phyloP scores from a whole-genome alignment of 2,329 filamentous ascomycete species.

The Neoarthrinium moseri region DNA sequence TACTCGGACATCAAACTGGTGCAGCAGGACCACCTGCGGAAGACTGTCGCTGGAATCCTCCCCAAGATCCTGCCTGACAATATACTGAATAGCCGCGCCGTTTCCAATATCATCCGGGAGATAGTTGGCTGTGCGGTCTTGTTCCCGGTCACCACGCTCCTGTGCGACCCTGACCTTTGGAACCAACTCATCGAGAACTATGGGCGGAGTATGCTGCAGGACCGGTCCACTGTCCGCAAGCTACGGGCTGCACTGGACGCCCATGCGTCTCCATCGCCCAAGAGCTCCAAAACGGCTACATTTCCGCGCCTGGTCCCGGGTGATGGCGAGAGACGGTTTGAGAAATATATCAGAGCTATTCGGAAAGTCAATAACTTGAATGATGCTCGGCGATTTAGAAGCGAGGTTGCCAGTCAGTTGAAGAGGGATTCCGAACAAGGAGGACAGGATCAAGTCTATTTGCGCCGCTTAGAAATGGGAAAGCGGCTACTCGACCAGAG shows the following conservation, averaged over 20 bases:
- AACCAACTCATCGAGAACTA: slow-evolving; percentile 93
- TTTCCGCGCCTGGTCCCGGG: slow-evolving; percentile 79
- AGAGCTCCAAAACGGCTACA: slow-evolving; percentile 58
- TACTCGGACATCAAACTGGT: slow-evolving; percentile 81
- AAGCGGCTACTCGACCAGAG: slow-evolving; percentile 88
- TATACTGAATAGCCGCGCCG: slow-evolving; percentile 76
- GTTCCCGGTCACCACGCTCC: slow-evolving; percentile 72
- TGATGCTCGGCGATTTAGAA: slow-evolving; percentile 88
- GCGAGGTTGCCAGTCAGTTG: slow-evolving; percentile 87
- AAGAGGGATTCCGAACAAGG: slow-evolving; percentile 79
- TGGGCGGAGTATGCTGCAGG: slow-evolving; percentile 83
- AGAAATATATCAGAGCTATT: slow-evolving; percentile 88
- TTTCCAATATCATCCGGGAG: slow-evolving; percentile 79
- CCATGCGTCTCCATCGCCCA: slow-evolving; percentile 81
- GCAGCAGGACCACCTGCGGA: slow-evolving; percentile 86
- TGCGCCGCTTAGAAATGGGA: slow-evolving; percentile 87
- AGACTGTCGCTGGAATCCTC: slow-evolving; percentile 69
- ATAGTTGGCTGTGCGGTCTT: slow-evolving; percentile 92
- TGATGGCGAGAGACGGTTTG: slow-evolving; percentile 90
- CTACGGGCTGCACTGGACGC: slow-evolving; percentile 89
- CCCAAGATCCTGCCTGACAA: slow-evolving; percentile 71
- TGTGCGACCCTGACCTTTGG: slow-evolving; percentile 95
- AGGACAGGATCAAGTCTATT: slow-evolving; percentile 79
- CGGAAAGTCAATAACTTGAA: slow-evolving; percentile 87
- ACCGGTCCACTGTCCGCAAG: slow-evolving; percentile 90